Conservation (phyloP, 495 filamentous ascomycete genomes). For the Alectoria sarmentosa region DNA sequence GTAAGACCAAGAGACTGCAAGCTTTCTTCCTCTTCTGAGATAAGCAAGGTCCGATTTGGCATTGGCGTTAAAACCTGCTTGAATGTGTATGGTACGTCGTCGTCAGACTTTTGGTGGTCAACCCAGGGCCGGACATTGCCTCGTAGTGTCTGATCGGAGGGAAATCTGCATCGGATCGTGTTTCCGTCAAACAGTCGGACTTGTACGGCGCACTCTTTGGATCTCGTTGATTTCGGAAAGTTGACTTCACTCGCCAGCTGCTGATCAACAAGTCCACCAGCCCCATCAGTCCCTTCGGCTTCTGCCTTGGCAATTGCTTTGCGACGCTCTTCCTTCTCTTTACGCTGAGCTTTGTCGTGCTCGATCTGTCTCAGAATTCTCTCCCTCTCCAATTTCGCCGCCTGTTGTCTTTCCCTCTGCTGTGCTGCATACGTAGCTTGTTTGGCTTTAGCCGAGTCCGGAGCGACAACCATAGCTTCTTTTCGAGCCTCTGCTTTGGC, state of each 20-base stretch:
- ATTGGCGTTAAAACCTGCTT: conserved; percentile 75
- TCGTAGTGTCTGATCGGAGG: conserved; percentile 53
- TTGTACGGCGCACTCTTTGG: conserved; percentile 56
- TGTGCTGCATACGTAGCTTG: conserved; percentile 40
- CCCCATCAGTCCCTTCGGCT: conserved; percentile 14
- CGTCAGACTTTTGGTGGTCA: conserved; percentile 46
- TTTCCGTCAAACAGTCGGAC: conserved; percentile 80
- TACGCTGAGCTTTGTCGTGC: conserved; percentile 59
- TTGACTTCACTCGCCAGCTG: conserved; percentile 14
- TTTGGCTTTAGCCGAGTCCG: conserved; percentile 24
- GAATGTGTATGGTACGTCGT: conserved; percentile 63
- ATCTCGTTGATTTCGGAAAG: conserved; percentile 18
- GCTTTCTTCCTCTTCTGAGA: conserved; percentile 62
- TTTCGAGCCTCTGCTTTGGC: conserved; percentile 26
- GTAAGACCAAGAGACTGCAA: conserved; percentile 61
- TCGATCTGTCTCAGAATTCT: conserved; percentile 57
- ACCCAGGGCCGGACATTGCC: conserved; percentile 71
- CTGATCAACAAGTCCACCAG: conserved; percentile 14
- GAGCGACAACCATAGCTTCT: conserved; percentile 14
- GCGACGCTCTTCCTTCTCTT: conserved; percentile 41
- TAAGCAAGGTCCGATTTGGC: conserved; percentile 64
- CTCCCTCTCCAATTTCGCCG: conserved; percentile 51
- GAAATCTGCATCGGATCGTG: conserved; percentile 66
- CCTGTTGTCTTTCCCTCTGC: conserved; percentile 44
- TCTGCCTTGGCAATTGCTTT: conserved; percentile 32